These are phyloP conservation scores for Sphaerostilbella broomeana DNA, from an alignment of 2,329 filamentous ascomycete genomes.

Conservation along the genomic window DNA sequence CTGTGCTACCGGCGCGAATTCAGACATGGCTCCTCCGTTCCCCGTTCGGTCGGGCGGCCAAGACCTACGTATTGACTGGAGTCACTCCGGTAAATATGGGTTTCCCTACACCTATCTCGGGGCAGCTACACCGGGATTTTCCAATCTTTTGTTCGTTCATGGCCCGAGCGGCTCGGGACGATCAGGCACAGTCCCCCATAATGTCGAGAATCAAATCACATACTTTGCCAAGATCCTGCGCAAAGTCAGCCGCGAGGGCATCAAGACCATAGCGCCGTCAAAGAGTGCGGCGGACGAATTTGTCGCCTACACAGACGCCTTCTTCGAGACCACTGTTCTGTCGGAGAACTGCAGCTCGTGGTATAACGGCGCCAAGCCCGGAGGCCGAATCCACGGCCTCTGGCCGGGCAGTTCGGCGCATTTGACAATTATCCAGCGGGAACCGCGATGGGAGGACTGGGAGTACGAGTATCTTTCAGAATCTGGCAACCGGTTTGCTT, in stretches of 20 bases:
- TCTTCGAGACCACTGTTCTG: conserved; percentile 49
- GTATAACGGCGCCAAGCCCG: conserved; percentile 62
- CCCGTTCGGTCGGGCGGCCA: conserved; percentile 49
- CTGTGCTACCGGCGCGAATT: conserved; percentile 62
- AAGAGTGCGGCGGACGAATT: conserved; percentile 58
- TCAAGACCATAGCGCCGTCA: conserved; percentile 53
- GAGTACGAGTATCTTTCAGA: conserved; percentile 40
- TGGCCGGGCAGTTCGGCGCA: conserved; percentile 65
- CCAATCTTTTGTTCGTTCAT: conserved; percentile 59
- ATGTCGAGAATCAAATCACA: conserved; percentile 57
- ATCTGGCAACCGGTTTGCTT: conserved; percentile 48
- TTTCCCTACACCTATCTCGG: conserved; percentile 65
- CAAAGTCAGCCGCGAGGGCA: conserved; percentile 59
- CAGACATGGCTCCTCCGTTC: conserved; percentile 53
- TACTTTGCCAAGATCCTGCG: conserved; percentile 62
- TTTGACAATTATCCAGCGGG: conserved; percentile 48
- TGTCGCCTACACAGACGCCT: conserved; percentile 50
- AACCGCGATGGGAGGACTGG: conserved; percentile 52
- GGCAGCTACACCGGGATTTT: conserved; percentile 56
- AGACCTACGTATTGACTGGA: conserved; percentile 52
- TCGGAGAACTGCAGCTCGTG: conserved; percentile 61
- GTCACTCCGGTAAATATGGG: conserved; percentile 45
- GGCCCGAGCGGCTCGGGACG: conserved; percentile 54
- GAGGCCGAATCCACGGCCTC: conserved; percentile 57
- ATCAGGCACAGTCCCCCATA: conserved; percentile 61